Percentiles rank a stretch among this genome's conserved stretches.
These are phyloP conservation scores for Geranium rotundifolium DNA, from an alignment of 345 rosid species.

Conservation along the genomic window DNA sequence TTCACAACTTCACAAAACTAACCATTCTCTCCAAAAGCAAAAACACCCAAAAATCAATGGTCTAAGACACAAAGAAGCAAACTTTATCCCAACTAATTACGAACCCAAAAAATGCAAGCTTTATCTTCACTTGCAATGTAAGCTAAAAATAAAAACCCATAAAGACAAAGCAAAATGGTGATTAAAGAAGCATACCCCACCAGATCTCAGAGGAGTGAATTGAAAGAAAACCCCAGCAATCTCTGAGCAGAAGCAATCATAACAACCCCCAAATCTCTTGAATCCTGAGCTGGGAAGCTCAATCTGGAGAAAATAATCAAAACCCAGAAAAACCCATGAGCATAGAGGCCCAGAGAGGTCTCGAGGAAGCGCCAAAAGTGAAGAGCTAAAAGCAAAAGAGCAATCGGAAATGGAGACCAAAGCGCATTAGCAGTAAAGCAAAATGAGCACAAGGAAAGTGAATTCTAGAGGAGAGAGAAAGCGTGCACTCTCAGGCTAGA, in stretches of 20 bases:
- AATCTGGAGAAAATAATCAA: background rate
- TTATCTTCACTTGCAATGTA: conserved; percentile 32
- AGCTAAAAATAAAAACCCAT: background rate
- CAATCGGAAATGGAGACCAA: background rate
- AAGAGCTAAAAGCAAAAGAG: background rate
- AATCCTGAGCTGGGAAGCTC: conserved; percentile 16
- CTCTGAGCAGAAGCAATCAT: conserved; percentile 27
- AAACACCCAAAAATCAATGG: too few species aligned
- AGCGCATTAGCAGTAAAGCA: too few species aligned
- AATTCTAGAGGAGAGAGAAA: background rate
- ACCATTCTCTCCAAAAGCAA: too few species aligned
- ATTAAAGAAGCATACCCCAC: conserved; percentile 28
- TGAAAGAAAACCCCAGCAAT: conserved; percentile 27
- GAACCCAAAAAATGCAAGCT: background rate
- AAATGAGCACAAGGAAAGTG: background rate
- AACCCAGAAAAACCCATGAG: background rate
- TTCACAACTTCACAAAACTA: too few species aligned
- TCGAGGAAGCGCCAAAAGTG: background rate
- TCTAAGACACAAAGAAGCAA: too few species aligned
- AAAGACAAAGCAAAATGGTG: conserved; percentile 6
- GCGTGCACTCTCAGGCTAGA: background rate
- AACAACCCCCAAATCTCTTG: conserved; percentile 6
- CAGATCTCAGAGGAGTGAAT: conserved; percentile 42
- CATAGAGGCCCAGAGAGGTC: background rate
- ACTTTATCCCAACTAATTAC: background rate